Conservation (phyloP, 1,284 basidiomycete genomes). For the Ceratobasidium theobromae region DNA sequence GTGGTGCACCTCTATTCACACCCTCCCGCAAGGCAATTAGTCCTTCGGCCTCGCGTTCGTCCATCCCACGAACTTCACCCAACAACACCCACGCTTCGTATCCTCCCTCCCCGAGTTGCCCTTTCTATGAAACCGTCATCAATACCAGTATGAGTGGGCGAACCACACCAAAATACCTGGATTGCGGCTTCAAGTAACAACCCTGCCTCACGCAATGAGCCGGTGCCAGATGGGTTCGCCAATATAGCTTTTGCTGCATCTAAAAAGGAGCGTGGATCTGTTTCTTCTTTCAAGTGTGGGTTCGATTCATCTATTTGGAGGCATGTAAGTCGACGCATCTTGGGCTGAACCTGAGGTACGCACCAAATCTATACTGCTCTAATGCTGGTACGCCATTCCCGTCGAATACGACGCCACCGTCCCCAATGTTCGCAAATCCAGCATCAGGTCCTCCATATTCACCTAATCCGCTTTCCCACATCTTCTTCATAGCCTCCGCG, state of each 20-base stretch:
- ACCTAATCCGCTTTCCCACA: conserved; percentile 60
- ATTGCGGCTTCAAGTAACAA: conserved; percentile 86
- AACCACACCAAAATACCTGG: conserved; percentile 40
- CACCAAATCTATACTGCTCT: conserved; percentile 74
- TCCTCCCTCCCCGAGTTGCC: conserved; percentile 73
- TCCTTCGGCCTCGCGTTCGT: conserved; percentile 83
- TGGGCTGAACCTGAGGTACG: conserved; percentile 39
- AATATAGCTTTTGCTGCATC: conserved; percentile 60
- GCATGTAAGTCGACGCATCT: conserved; percentile 22
- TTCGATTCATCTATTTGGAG: conserved; percentile 62
- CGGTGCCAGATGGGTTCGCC: conserved; percentile 68
- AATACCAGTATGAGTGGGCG: not conserved
- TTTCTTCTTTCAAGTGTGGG: conserved; percentile 60
- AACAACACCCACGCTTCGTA: conserved; percentile 93
- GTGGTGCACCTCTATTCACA: conserved; percentile 62
- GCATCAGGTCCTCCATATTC: conserved; percentile 47
- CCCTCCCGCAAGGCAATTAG: conserved; percentile 74
- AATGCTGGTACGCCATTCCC: conserved; percentile 72
- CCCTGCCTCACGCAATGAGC: conserved; percentile 82
- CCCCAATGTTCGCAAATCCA: conserved; percentile 46
- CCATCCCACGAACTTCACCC: conserved; percentile 94
- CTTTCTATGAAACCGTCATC: conserved; percentile 48
- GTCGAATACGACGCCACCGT: conserved; percentile 50
- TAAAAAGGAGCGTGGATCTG: conserved; percentile 57
- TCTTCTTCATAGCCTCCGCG: conserved; percentile 58